Base-by-base conservation (phyloP, 805 yeast species). In the Wickerhamiella kurtzmanii region DNA sequence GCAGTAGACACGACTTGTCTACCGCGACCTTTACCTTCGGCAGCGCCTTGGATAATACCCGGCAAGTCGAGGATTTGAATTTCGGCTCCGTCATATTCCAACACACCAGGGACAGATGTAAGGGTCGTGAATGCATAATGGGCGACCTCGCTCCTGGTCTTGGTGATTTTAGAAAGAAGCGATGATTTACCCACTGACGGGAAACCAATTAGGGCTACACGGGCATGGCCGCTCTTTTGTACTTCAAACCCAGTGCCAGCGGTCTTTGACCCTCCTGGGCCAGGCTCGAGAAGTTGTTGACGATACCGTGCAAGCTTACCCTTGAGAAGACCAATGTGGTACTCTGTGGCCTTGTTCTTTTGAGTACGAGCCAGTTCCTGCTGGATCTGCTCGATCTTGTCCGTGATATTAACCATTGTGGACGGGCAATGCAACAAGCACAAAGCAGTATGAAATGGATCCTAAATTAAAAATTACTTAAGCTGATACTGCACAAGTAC, bases 141-240 rank as follows among this genome's bases (percentile, higher is more conserved):
- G 4, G 97, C 98, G 45, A 94, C 83, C 63, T 87, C 97, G 1
- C 95, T 82, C 63, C 85, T 85, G 1, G 97, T 89, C 58, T 84
- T 83, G 18, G 98, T 89, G 47, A 92, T 84, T 58, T 86, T 85
- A 17, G 86, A 79, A 50, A 89, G 70, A 53, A 89, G 77, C 2
- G 95, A 85, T 1, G 96, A 88, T 59, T 89, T 89, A 62, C 98
- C 98, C 20, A 92, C 98, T 1, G 96, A 88, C 16, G 98, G 98
- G 63, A 88, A 89, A 25, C 98, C 98, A 64, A 92, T 88, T 46
- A 89, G 70, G 17, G 94, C 94, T 2, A 86, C 95, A 56, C 98
- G 74, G 0, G 97, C 96, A 71, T 89, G 96, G 37, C 97, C 97
- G 41, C 92, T 81, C 64, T 92, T 89, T 40, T 86, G 78, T 2